Evolutionary conservation across 257 asterid species (phyloP), one percentile per base, ranked within the genome.

Genomic region (Rubia yunnanensis): DNA sequence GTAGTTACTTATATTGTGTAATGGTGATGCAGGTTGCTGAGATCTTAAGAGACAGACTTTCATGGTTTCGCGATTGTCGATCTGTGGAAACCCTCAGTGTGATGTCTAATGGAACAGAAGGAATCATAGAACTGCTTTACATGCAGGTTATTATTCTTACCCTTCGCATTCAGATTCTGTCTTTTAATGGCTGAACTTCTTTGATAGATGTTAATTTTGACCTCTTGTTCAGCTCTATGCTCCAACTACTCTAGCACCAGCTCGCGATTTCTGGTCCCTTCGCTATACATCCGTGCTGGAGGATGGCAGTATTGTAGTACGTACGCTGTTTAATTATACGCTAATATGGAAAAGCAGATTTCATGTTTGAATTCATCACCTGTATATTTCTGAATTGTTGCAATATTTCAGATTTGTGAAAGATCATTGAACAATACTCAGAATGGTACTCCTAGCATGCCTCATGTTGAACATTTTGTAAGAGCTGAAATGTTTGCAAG

Each of bases 281-380:
- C 95, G 98, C 38, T 90, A 94, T 69, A 94, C 99, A 28, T 90
- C 98, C 52, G 88, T 88, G 30, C 85, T 85, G 98, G 99, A 90
- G 80, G 98, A 94, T 48, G 98, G 99, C 32, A 94, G 96, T 79
- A 96, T 94, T n/a, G 97, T 88, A 87, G 97, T 92, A 80, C 13
- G 76, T 46, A n/a, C n/a, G n/a, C n/a, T 28, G 61, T 38, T 6
- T 49, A 24, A 27, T n/a, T n/a, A n/a, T n/a, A 61, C 24, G 4
- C 7, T 23, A 22, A 5, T 56, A n/a, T 30, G 63, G 23, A 6
- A 28, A 48, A 60, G 39, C 34, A 32, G 46, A 23, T 24, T 23
- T 30, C 49, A 61, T 13, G 35, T 48, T 60, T 2, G 30, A 55
- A n/a, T n/a, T n/a, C n/a, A n/a, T n/a, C n/a, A n/a, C n/a, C n/a